Base-by-base conservation (phyloP, 371 early-diverging fungal species). In the Mortierella sp. region DNA sequence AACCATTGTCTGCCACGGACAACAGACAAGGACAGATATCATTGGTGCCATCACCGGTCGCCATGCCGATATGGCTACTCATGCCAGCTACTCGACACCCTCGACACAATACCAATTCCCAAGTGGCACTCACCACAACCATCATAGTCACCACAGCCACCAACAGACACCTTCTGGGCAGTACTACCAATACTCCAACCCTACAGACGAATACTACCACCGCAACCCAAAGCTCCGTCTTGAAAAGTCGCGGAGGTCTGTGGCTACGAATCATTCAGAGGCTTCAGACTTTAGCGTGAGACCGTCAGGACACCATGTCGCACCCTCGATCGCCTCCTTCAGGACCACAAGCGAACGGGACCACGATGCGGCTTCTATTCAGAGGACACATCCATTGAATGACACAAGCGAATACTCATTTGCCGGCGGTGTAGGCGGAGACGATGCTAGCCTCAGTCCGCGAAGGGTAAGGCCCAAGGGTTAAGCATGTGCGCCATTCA, bases 21-120 rank as follows among this genome's bases (percentile, higher is more conserved):
- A 83, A 8, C 83, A 83, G 53, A 83, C 83, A 26, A 76, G 77
- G 44, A 40, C 79, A 11, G 83, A 83, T 37, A 80, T 83, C 70
- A 83, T 83, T 67, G 77, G 74, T 13, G 83, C 83, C 44, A 77
- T 83, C 44, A 83, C 80, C 3, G 83, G 83, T n/a, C 70, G 83
- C 50, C 83, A 83, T 59, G 69, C 80, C 1, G 83, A 83, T 37
- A 80, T 77, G 61, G 67, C 43, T 10, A 54, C 72, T 5, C 78
- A 82, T 5, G 31, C 78, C 70, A 76, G 54, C 61, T 51, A 71
- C 10, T 74, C 77, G 1, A 82, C 78, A n/a, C 75, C 75, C 11
- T 76, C 82, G 3, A 67, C 72, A 11, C 83, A 79, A 43, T 79
- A 83, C 69, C 80, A 75, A 13, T 57, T 55, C 28, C 61, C 76